Conservation (phyloP, 495 filamentous ascomycete species). For the Penicillium canariense region DNA sequence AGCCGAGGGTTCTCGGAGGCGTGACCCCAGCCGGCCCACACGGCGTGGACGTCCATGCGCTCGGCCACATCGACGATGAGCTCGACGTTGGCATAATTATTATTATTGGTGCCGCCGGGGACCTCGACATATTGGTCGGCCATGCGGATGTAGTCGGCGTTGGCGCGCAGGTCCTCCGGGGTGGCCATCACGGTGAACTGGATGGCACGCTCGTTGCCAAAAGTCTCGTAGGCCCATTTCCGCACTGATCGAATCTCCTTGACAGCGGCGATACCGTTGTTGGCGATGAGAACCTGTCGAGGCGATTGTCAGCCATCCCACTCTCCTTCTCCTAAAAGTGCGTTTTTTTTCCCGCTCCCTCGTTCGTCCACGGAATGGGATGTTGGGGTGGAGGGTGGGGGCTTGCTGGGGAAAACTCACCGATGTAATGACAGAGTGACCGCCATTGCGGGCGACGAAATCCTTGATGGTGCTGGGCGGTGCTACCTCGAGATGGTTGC, state of each 20-base stretch:
- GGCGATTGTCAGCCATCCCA: constrained; percentile 1
- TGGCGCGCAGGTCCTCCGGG: constrained; percentile 95
- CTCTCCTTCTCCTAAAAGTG: background rate
- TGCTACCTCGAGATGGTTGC: constrained; percentile 80
- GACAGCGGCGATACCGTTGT: constrained; percentile 99
- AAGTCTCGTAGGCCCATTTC: constrained; percentile 99
- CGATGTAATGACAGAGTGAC: constrained; percentile 96
- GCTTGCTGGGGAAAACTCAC: constrained; percentile 50
- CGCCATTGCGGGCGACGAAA: constrained; percentile 84
- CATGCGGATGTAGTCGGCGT: constrained; percentile 99
- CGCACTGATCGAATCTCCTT: constrained; percentile 98
- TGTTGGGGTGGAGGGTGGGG: background rate
- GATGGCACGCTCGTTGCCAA: constrained; percentile 96
- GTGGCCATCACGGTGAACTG: constrained; percentile 99
- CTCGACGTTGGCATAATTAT: constrained; percentile 99
- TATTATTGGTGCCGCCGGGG: constrained; percentile 99
- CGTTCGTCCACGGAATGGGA: background rate
- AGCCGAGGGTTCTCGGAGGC: constrained; percentile 98
- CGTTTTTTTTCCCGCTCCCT: background rate
- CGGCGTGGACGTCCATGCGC: constrained; percentile 95
- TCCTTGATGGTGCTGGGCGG: constrained; percentile 82
- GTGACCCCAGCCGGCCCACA: constrained; percentile 99
- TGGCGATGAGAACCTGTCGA: constrained; percentile 89
- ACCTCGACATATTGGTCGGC: constrained; percentile 98
- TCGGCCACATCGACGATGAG: constrained; percentile 99